Base-by-base conservation (phyloP, 768 basidiomycete genomes). In the Clitopilus hobsonii region DNA sequence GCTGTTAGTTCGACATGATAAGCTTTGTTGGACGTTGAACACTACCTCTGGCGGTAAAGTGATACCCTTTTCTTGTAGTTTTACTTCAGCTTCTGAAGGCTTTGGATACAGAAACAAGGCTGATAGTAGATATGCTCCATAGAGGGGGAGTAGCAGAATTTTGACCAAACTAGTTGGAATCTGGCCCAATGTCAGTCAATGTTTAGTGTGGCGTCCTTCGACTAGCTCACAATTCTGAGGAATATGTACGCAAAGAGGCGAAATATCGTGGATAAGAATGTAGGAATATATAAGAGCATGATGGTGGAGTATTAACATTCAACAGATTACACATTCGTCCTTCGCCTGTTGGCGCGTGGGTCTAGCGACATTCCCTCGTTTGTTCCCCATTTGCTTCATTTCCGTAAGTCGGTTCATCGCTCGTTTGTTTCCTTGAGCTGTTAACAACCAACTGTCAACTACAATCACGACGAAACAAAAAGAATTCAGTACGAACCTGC, bases 341-440 rank as follows among this genome's bases (percentile, higher is more conserved):
- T 89, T 88, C 11, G 96, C 94, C 65, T 98, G 85, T 66, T 95
- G 89, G 55, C 96, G 81, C 18, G 96, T 98, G 29, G 96, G 94
- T 58, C 95, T 83, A 16, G 85, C 84, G 51, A 86, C 80, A 59
- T 89, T 86, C 47, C 79, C 77, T 59, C 88, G 81, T 69, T 89
- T 92, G 68, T 84, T 85, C 10, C 91, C 90, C 74, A 85, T 81
- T 27, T 91, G 86, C 69, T 97, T 97, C 80, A 98, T 88, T 70
- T 98, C 95, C 24, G 95, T 96, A 65, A 98, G 71, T 27, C 96
- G 84, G 60, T 84, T 89, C 94, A 97, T 98, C 5, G 96, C 96
- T 30, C 95, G 86, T 70, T 94, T 95, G 73, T 98, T 96, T n/a
- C 92, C 91, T 82, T 98, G 96, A 3, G 93, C 95, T 97, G 62